phyloP scores from a whole-genome alignment of 2,329 filamentous ascomycete genomes.

The Dactylellina parvicollis region DNA sequence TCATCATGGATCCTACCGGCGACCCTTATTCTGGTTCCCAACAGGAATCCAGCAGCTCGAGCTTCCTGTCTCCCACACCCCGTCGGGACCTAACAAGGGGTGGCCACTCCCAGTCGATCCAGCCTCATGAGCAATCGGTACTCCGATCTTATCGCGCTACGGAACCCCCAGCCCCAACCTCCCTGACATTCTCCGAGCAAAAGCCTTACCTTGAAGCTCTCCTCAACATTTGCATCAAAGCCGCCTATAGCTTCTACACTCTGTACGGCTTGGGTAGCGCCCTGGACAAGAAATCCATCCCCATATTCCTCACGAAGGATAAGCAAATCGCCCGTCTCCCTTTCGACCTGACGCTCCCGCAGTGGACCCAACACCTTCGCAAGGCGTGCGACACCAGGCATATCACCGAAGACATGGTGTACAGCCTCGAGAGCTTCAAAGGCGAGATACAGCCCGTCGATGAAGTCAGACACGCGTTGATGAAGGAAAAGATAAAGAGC shows the following conservation, averaged over 20 bases:
- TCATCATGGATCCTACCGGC: constrained; percentile 4
- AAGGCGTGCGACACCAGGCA: constrained; percentile 56
- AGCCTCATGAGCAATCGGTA: background rate
- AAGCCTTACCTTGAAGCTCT: constrained; percentile 21
- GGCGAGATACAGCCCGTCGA: constrained; percentile 57
- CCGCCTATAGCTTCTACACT: constrained; percentile 22
- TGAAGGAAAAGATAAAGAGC: constrained; percentile 56
- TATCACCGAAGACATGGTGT: constrained; percentile 55
- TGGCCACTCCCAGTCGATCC: background rate
- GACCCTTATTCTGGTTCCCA: background rate
- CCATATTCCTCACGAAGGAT: constrained; percentile 34
- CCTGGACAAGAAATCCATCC: constrained; percentile 34
- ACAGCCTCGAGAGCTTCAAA: constrained; percentile 57
- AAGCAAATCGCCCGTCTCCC: constrained; percentile 30
- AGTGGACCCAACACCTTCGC: constrained; percentile 57
- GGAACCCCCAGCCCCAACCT: constrained; percentile 10
- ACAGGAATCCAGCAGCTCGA: constrained; percentile 11
- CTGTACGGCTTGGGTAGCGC: constrained; percentile 3
- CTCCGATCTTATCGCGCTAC: background rate
- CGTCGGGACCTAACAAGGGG: background rate
- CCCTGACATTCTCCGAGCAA: constrained; percentile 11
- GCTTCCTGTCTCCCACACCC: background rate
- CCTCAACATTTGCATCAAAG: constrained; percentile 24
- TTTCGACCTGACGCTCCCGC: constrained; percentile 56
- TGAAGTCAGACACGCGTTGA: constrained; percentile 56